These are phyloP conservation scores for Mycena albidolilacea DNA, from an alignment of 768 basidiomycete genomes.

Conservation along the genomic window DNA sequence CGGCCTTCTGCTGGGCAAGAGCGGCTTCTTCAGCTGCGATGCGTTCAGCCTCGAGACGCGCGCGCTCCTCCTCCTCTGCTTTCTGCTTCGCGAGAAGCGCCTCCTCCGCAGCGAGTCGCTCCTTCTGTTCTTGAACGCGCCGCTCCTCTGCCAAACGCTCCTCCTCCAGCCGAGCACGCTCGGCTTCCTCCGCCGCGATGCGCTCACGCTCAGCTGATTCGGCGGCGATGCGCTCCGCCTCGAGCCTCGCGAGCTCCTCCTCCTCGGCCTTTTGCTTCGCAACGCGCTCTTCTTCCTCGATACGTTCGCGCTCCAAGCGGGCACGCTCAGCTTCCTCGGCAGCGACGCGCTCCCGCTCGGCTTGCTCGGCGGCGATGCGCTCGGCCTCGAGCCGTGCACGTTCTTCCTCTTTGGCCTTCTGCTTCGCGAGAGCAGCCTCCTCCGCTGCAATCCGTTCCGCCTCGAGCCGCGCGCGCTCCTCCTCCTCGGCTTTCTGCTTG, in stretches of 20 bases:
- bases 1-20: background rate
- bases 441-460: constrained; percentile 4
- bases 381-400: constrained; percentile 11
- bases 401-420: background rate
- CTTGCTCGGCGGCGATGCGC: constrained; percentile 13
- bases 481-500: constrained; percentile 17
- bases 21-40: background rate
- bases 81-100: background rate
- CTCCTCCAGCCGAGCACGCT: constrained; percentile 9
- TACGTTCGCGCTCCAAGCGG: background rate
- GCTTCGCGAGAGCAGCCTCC: background rate
- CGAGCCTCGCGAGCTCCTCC: constrained; percentile 5
- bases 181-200: constrained; percentile 17
- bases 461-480: background rate
- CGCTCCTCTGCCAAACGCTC: constrained; percentile 5
- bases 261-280: constrained; percentile 17
- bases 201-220: constrained; percentile 20
- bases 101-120: constrained; percentile 1
- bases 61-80: background rate
- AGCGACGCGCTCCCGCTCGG: constrained; percentile 8
- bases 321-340: constrained; percentile 1
- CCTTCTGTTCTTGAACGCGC: background rate
- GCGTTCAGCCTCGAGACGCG: background rate
- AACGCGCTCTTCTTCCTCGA: constrained; percentile 7
- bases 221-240: constrained; percentile 11